Evolutionary conservation across 306 rosid genomes (phyloP), one percentile per base, ranked within the genome.

Genomic region (Myrica gale): DNA sequence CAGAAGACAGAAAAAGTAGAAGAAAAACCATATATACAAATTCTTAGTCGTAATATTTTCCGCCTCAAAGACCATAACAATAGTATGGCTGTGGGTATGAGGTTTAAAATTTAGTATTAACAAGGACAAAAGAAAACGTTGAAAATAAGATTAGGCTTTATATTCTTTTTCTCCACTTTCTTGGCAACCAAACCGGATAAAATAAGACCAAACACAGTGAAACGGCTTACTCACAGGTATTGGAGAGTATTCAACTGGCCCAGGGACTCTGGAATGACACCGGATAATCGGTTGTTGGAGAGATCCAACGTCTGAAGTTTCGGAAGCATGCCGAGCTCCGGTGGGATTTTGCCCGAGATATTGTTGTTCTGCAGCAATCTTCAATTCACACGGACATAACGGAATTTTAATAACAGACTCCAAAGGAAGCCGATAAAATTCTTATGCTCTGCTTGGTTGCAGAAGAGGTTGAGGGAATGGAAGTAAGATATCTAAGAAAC

Each of bases 331-430:
- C 97, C 96, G 9, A 95, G 87, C 78, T 92, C 97, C 12, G 78
- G 69, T 19, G 98, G 97, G 55, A 95, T 87, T 83, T 78, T 70
- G 46, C 93, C 97, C 15, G 97, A 95, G 68, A 95, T 88, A 55
- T 95, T 92, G 78, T 95, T 95, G 80, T 92, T 95, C 84, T 95
- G 98, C 87, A 95, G 66, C 69, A 92, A 74, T 62, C 98, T 95
- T 81, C 58, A 55, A 81, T 48, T 79, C 61, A 74, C 57, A 73
- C 13, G 70, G 75, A 32, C 72, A 17, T n/a, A 41, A 45, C 43
- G 20, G 69, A 81, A n/a, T 45, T 44, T 54, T 62, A 52, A 84
- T 53, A 16, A n/a, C 70, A 71, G 45, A 77, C 13, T 52, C 21
- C 68, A 47, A 73, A 62, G 61, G 56, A 66, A 44, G 16, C 15